Base-by-base conservation (phyloP, 345 rosid genomes). In the Aquilaria sinensis region DNA sequence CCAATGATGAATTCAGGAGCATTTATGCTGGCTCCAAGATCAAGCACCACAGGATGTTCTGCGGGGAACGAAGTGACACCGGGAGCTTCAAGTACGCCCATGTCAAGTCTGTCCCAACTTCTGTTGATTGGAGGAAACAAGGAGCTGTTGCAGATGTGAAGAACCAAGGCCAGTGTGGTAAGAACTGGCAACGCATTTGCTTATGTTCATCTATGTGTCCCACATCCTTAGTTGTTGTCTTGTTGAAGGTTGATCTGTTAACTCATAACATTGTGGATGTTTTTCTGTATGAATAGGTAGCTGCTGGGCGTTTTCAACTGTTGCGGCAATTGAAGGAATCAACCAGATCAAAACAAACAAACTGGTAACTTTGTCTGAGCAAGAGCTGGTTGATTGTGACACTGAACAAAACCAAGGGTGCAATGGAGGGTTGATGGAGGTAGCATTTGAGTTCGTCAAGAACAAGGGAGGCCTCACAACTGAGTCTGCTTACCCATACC, bases 141-240 rank as follows among this genome's bases (percentile, higher is more conserved):
- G 97, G 96, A 1, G 92, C 90, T 2, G 92, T 90, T 67, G 75
- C 83, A 34, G 60, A 56, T 47, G 80, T 90, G 51, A 90, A 90
- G 82, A 81, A 90, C 62, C 97, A 90, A 72, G 92, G 92, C 65
- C 66, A 64, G 10, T 87, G 97, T 55, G 92, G 97, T 90, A 74
- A 64, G 69, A 8, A 13, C 53, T 76, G 33, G 30, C 53, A 53
- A 51, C 16, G 46, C 32, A 64, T 3, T 2, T 9, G 6, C 33
- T 41, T 57, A 52, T 57, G 48, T 49, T 23, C 8, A 3, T 37
- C 1, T 37, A 3, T 37, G 5, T 37, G 43, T 37, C 8, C 43
- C 43, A 2, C 5, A 4, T 50, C 12, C 15, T 69, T 12, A 47
- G 5, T 8, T 6, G 4, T 6, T n/a, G 51, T 2, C 56, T 12